phyloP scores from a whole-genome alignment of 352 stramenopile genomes.

The Phytophthora citricola region DNA sequence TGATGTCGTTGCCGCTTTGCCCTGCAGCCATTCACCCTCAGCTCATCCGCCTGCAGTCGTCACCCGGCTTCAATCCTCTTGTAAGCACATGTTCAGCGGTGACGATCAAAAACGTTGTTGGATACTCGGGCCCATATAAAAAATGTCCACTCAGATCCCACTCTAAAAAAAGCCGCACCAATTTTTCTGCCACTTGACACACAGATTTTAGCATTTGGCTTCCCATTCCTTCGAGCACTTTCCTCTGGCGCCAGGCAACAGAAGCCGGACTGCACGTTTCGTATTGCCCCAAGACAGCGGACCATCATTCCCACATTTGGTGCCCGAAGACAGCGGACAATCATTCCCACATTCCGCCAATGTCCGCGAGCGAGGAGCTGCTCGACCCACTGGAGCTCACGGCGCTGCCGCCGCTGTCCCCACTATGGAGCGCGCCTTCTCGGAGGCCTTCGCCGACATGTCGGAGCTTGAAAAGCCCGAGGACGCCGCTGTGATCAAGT shows the following conservation, averaged over 20 bases:
- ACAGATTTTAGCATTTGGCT: neutral
- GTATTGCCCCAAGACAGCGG: too few relatives aligned
- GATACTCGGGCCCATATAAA: neutral
- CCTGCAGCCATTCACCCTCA: neutral
- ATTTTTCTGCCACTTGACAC: constrained; percentile 24
- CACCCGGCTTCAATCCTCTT: neutral
- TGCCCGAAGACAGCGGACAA: constrained; percentile 16
- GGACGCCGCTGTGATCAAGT: constrained; percentile 18
- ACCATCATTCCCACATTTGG: too few relatives aligned
- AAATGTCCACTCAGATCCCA: constrained; percentile 1
- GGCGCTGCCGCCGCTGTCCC: constrained; percentile 37
- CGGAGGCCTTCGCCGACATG: constrained; percentile 41
- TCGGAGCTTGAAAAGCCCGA: constrained; percentile 31
- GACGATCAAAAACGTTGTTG: neutral
- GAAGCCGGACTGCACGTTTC: constrained; percentile 11
- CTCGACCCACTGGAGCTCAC: constrained; percentile 31
- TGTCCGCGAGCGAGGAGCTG: constrained; percentile 25
- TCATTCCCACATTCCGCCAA: constrained; percentile 1
- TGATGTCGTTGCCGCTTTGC: neutral
- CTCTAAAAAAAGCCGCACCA: constrained; percentile 16
- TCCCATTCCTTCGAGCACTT: constrained; percentile 37
- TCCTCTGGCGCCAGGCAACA: constrained; percentile 49
- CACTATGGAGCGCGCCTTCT: constrained; percentile 42
- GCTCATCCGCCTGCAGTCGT: neutral
- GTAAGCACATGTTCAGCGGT: neutral